Percentiles rank a stretch among this genome's conserved stretches.
Conservation (phyloP, 1,284 basidiomycete genomes). For the Tausonia pullulans region DNA sequence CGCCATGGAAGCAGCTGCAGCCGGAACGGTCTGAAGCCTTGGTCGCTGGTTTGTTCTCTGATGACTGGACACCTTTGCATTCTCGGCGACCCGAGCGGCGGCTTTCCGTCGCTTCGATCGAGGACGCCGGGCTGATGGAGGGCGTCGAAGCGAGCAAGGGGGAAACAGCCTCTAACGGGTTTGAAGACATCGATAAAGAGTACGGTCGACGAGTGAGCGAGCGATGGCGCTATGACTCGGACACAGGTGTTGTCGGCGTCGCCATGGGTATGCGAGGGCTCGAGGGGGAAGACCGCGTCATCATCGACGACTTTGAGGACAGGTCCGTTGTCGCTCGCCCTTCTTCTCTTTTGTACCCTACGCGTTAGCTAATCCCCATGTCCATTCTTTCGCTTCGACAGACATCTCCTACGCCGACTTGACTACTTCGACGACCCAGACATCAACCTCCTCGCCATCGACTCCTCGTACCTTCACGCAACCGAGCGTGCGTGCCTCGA, state of each 20-base stretch:
- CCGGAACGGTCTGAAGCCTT: constrained; percentile 14
- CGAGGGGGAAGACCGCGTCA: constrained; percentile 31
- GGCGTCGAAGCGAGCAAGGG: constrained; percentile 17
- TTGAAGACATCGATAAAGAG: background rate
- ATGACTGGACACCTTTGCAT: constrained; percentile 5
- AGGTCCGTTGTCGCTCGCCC: constrained; percentile 21
- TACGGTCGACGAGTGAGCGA: constrained; percentile 27
- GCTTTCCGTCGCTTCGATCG: background rate
- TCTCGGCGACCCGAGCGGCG: constrained; percentile 7
- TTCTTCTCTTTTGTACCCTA: background rate
- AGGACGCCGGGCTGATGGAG: constrained; percentile 9
- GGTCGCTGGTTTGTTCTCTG: constrained; percentile 1
- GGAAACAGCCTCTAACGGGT: background rate
- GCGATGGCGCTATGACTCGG: constrained; percentile 30
- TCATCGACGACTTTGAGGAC: constrained; percentile 34
- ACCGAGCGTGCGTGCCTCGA: constrained; percentile 25
- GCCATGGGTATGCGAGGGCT: constrained; percentile 31
- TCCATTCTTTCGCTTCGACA: background rate
- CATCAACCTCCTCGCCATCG: constrained; percentile 27
- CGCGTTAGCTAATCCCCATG: background rate
- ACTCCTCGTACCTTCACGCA: constrained; percentile 23
- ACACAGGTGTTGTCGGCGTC: constrained; percentile 31
- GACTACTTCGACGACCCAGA: constrained; percentile 29
- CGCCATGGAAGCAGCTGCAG: constrained; percentile 25
- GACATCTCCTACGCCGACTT: constrained; percentile 31